Evolutionary conservation across 352 stramenopile species (phyloP), one percentile per base, ranked within the genome.

Genomic region (Globisporangium paroecandrum): DNA sequence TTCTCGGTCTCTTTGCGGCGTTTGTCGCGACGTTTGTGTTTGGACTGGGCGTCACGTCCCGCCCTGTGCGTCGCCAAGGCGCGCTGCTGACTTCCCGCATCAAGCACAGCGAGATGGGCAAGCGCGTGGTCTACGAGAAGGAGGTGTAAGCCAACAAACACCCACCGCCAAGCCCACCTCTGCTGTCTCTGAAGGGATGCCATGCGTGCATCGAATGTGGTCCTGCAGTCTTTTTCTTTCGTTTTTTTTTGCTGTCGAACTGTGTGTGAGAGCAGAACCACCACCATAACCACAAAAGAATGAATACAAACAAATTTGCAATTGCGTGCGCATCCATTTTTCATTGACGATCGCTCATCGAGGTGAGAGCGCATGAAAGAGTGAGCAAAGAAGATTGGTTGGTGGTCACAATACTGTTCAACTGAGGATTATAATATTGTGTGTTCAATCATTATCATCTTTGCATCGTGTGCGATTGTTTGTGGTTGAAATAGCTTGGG

Each of bases 41-140:
- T 41, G 87, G 87, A 27, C 76, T 94, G 4, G 85, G 87, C 57
- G 80, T 89, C 38, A 94, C 87, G 12, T 93, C 84, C 29, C 83
- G 73, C 41, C 82, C 83, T 4, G 84, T 94, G 68, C 87, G 87
- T 75, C 87, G 87, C 67, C 89, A 92, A 77, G 83, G 87, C 47
- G 80, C 84, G 1, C 61, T 89, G 43, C 77, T 93, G 64, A 85
- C 80, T 53, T 81, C 73, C 66, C 87, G 87, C 63, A 89, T 94
- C 76, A 94, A 94, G 76, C 83, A 93, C 74, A 90, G 76, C 67
- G 77, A 92, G 56, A 78, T 93, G 13, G 85, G 84, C 64, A 88
- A 94, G 72, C 87, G 87, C 65, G 83, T 94, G 49, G 81, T 93
- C 47, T 94, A 94, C 69, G 84, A 93, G 73, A 94, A 94, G 77